A percentile compares a stretch with the other conserved stretches of the same genome.
These are phyloP conservation scores for Escovopsis sp. DNA, from an alignment of 2,329 filamentous ascomycete species.

Conservation along the genomic window DNA sequence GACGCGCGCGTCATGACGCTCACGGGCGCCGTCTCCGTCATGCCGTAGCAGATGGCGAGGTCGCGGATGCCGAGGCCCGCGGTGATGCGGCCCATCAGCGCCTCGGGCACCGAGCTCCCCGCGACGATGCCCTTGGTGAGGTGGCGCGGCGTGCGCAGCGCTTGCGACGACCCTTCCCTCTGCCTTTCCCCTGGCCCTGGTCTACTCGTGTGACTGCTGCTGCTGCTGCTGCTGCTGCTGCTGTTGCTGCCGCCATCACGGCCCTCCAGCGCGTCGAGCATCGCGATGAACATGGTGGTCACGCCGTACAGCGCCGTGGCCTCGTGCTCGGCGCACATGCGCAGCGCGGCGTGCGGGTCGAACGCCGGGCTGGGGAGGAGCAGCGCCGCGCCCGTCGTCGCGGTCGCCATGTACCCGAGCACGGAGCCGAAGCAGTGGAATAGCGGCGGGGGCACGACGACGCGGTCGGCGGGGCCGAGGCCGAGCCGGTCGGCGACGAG, in stretches of 20 bases:
- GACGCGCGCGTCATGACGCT: conserved; percentile 67
- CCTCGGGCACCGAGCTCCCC: conserved; percentile 68
- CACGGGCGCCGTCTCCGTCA: conserved; percentile 80
- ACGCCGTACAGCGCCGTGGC: conserved; percentile 70
- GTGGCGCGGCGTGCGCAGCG: conserved; percentile 14
- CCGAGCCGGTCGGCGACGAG: conserved; percentile 79
- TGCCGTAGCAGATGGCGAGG: conserved; percentile 88
- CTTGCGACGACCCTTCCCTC: too few relatives aligned
- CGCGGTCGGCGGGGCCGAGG: conserved; percentile 55
- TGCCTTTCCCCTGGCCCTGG: too few relatives aligned
- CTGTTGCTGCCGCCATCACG: too few relatives aligned
- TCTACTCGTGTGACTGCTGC: too few relatives aligned
- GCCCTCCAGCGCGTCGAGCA: conserved; percentile 65
- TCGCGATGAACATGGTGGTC: conserved; percentile 84
- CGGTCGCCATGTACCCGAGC: conserved; percentile 91
- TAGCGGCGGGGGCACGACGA: conserved; percentile 74
- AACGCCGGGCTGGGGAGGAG: conserved; percentile 82
- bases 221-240: too few relatives aligned
- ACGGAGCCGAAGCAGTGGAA: conserved; percentile 88
- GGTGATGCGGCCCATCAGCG: conserved; percentile 67
- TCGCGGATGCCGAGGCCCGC: conserved; percentile 60
- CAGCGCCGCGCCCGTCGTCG: conserved; percentile 63
- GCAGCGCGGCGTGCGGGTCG: conserved; percentile 58
- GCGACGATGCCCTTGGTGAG: conserved; percentile 86
- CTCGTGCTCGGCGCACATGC: conserved; percentile 35